These are phyloP conservation scores for Botryotinia globosa DNA, from an alignment of 2,329 filamentous ascomycete genomes.

Conservation along the genomic window DNA sequence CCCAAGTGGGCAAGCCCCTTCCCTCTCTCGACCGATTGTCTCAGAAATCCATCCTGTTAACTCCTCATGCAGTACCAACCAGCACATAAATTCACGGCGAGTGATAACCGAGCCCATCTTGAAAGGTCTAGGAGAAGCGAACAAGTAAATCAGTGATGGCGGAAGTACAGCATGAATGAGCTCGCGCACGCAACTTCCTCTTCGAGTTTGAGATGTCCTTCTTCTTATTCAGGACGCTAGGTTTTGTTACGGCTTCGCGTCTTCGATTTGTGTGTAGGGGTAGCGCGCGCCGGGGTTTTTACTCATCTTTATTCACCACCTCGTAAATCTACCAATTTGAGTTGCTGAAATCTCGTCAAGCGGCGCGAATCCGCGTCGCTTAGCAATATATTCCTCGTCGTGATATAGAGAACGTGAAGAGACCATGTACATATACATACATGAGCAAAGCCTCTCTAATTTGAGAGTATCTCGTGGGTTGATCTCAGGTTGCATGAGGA, in stretches of 20 bases:
- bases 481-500: not conserved
- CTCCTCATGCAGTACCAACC: not conserved
- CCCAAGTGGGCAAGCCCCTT: not conserved
- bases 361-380: not conserved
- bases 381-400: not conserved
- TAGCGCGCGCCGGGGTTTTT: not conserved
- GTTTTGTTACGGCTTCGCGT: not conserved
- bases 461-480: not conserved
- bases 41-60: not conserved
- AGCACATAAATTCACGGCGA: not conserved
- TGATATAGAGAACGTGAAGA: not conserved
- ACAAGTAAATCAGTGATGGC: not conserved
- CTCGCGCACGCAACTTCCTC: not conserved
- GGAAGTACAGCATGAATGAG: rapidly evolving
- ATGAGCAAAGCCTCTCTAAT: not conserved
- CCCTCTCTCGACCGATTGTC: not conserved
- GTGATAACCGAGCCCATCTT: not conserved
- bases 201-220: not conserved
- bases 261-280: not conserved
- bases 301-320: not conserved
- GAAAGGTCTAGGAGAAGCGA: not conserved
- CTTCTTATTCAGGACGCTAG: too few relatives aligned
- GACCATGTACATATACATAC: not conserved
- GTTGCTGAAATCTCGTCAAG: not conserved
- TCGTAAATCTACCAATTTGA: not conserved